Conservation (phyloP, 2,329 filamentous ascomycete species). For the Aureobasidium pullulans region DNA sequence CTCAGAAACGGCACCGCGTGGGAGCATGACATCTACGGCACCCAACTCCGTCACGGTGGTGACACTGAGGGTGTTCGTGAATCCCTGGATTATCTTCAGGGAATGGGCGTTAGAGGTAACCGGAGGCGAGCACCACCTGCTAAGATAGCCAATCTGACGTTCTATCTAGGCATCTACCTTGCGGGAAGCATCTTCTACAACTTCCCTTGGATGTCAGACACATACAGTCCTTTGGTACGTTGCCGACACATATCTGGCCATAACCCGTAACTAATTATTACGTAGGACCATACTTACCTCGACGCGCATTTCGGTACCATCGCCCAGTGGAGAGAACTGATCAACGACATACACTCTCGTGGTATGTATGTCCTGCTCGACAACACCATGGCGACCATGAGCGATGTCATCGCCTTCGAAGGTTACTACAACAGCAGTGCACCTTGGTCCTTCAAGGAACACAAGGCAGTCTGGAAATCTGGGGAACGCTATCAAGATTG, state of each 20-base stretch:
- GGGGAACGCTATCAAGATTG: conserved; percentile 53
- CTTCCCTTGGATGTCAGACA: conserved; percentile 55
- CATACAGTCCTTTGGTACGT: conserved; percentile 48
- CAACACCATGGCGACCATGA: conserved; percentile 57
- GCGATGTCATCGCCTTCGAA: conserved; percentile 56
- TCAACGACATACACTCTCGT: conserved; percentile 53
- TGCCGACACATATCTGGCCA: conserved; percentile 39
- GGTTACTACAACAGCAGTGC: conserved; percentile 53
- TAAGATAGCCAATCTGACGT: no score
- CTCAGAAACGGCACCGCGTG: conserved; percentile 48
- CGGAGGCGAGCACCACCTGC: no score
- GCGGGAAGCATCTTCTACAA: conserved; percentile 60
- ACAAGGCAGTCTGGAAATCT: conserved; percentile 52
- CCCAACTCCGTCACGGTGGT: conserved; percentile 57
- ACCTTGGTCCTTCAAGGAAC: conserved; percentile 48
- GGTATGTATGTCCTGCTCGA: conserved; percentile 61
- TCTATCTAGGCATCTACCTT: conserved; percentile 42
- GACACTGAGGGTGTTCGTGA: conserved; percentile 52
- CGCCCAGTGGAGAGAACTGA: conserved; percentile 48
- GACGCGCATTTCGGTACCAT: conserved; percentile 57
- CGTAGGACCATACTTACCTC: conserved; percentile 54
- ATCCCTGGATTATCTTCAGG: conserved; percentile 56
- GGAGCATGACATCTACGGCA: conserved; percentile 53
- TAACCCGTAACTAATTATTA: conserved; percentile 43
- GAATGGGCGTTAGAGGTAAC: conserved; percentile 48